Base-by-base conservation (phyloP, 1,284 basidiomycete species). In the Agaricales sp. region DNA sequence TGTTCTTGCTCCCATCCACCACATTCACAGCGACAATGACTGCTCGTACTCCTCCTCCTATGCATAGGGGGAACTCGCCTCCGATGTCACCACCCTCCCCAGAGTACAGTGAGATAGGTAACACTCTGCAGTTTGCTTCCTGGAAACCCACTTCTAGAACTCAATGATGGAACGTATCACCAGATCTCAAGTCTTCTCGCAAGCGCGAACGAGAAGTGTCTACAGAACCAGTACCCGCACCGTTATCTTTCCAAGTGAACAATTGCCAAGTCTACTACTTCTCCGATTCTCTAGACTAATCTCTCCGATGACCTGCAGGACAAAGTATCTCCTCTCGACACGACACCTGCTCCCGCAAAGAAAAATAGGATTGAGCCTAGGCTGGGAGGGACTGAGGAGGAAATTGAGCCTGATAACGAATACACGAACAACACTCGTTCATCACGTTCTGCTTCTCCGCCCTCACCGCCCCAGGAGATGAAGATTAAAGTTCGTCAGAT, bases 401-500 rank as follows among this genome's bases (percentile, higher is more conserved):
- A 75, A 48, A 63, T 26, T 57, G 65, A 52, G 60, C 59, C 49
- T 49, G 58, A 48, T 61, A 67, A 45, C 60, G 63, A 51, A 69
- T 70, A 19, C 59, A 62, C 20, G 13, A n/a, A 43, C 41, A 35
- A 35, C 30, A 35, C 41, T 8, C 13, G 18, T 8, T n/a, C n/a
- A 53, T 71, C 71, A 1, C 68, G 67, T 24, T 72, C 73, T n/a
- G 63, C 63, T 41, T 71, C 71, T 4, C 57, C 59, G 48, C 67
- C 69, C 0, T 87, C 85, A 18, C 85, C 84, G 1, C 81, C 79
- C 2, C 75, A 80, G 53, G 83, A 87, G 63, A 75, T 80, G 63
- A 85, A 83, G 64, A 74, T 78, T 53, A 78, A 78, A 67, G 80
- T 84, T 51, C 75, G 80, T 45, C 82, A 85, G 64, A 85, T 87